Base-by-base conservation (phyloP, 2,329 filamentous ascomycete species). In the Penicillium concentricum region DNA sequence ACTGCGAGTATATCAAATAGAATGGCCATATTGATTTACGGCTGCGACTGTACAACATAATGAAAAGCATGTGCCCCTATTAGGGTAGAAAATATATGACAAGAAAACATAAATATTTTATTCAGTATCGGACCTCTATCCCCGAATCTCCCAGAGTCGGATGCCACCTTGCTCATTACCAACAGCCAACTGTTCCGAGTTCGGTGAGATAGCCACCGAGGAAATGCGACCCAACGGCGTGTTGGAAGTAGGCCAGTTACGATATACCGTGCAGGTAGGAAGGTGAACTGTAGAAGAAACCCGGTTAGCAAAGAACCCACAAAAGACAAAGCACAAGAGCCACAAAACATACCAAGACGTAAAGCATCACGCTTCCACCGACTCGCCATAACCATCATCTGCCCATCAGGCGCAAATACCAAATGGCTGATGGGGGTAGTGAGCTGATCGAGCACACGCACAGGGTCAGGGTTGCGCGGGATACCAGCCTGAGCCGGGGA, bases 211-310 rank as follows among this genome's bases (percentile, higher is more conserved):
- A 3, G 89, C 87, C 58, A 92, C 84, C 1, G 86, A 81, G 2
- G 90, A 90, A 63, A 97, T 87, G 57, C 91, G 83, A 0, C 94
- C 94, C 59, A 99, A 76, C 0, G 92, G 92, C 55, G 94, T 99
- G 72, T 89, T 87, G 61, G 87, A 85, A 52, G 93, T 99, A 24
- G 94, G 94, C 94, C 94, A 99, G 76, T 99, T 99, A 68, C 88
- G 87, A 81, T 94, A 99, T 20, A 97, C 91, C 1, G 92, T 96
- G 74, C 92, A 96, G 65, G 85, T 92, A 0, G 93, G 92, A 64
- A 99, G 78, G 74, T 99, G 94, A 32, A 93, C 91, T 78, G 63
- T 26, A 49, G 24, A 12, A 34, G 10, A 28, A 30, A 10, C 30
- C 12, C 39, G 22, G 55, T 63, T 54, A 64, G 54, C 35, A 49